Percentiles rank a stretch among this genome's conserved stretches.
Conservation (phyloP, 805 yeast species). For the Brettanomyces sp. region DNA sequence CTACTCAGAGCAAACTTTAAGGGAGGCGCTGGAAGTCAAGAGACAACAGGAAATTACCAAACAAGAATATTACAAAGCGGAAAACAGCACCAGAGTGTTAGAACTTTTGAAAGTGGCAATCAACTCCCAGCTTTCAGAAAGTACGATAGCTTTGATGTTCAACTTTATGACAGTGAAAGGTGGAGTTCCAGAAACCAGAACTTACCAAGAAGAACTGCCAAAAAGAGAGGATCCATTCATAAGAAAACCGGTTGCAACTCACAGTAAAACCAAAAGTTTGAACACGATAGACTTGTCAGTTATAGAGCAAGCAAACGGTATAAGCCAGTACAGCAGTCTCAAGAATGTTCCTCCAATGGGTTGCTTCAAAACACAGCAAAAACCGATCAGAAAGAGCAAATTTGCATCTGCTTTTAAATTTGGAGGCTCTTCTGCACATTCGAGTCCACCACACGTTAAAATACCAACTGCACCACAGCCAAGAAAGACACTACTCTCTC, state of each 20-base stretch:
- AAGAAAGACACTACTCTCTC: slow-evolving; percentile 9
- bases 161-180: background rate
- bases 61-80: slow-evolving; percentile 67
- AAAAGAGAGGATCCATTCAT: background rate
- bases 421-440: slow-evolving; percentile 18
- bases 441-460: slow-evolving; percentile 6
- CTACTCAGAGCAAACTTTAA: slow-evolving; percentile 45
- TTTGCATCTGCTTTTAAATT: slow-evolving; percentile 22
- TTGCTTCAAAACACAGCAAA: no score
- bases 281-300: background rate
- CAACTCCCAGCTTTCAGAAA: slow-evolving; percentile 52
- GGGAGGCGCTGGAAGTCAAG: slow-evolving; percentile 48
- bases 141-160: slow-evolving; percentile 39
- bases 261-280: background rate
- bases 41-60: slow-evolving; percentile 74
- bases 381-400: slow-evolving; percentile 2
- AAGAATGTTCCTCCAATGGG: background rate
- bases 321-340: background rate
- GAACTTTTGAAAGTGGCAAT: slow-evolving; percentile 56
- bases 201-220: background rate
- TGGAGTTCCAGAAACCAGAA: background rate
- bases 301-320: background rate
- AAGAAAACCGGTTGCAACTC: background rate
- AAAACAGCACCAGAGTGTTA: slow-evolving; percentile 48
- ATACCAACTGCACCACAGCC: slow-evolving; percentile 8